Percentiles rank a stretch among this genome's conserved stretches.
Conservation (phyloP, 495 filamentous ascomycete species). For the Neurospora sublineolata region DNA sequence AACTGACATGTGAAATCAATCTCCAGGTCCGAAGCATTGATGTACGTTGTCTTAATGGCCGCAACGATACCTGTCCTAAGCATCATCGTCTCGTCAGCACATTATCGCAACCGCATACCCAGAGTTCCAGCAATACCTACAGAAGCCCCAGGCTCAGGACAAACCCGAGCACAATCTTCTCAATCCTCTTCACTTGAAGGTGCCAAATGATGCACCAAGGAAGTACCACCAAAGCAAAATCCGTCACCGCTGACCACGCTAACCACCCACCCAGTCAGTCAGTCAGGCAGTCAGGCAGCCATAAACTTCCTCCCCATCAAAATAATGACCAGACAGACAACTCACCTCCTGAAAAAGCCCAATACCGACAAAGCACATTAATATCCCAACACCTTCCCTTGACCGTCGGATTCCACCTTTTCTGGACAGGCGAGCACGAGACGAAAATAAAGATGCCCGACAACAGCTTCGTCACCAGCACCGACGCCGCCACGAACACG, state of each 20-base stretch:
- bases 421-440: background rate
- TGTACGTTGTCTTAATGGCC: background rate
- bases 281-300: too few species aligned
- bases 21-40: background rate
- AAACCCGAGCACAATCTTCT: constrained; percentile 15
- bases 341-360: background rate
- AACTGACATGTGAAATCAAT: background rate
- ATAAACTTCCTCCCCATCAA: background rate
- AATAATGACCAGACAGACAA: background rate
- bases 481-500: background rate
- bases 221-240: constrained; percentile 6
- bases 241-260: constrained; percentile 5
- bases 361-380: background rate
- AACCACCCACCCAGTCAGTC: background rate
- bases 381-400: background rate
- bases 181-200: constrained; percentile 10
- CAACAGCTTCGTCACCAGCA: background rate
- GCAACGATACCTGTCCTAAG: background rate
- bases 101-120: too few species aligned
- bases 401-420: background rate
- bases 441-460: background rate
- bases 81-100: background rate
- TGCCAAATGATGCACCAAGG: constrained; percentile 21
- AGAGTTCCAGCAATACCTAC: too few species aligned
- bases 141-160: constrained; percentile 19